Evolutionary conservation across 208 protist species (phyloP).

Genomic region (Leishmania tarentolae): DNA sequence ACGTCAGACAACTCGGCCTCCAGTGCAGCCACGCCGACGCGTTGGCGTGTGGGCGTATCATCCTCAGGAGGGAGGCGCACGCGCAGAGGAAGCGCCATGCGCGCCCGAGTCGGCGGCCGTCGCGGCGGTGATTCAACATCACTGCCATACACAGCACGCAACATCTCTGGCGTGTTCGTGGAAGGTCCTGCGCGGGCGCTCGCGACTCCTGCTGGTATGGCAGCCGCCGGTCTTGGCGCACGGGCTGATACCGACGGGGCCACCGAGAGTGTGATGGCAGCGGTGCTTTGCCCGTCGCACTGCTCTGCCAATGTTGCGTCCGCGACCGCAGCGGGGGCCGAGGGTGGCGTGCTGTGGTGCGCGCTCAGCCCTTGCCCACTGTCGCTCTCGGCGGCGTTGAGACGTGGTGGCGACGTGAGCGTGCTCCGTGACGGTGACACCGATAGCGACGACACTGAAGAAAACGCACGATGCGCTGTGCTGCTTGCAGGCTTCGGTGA

Average conservation of each 20-base stretch:
- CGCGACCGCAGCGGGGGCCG: not conserved
- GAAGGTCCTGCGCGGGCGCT: not conserved
- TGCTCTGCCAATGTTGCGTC: not conserved
- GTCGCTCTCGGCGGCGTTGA: not conserved
- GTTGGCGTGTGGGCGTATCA: not conserved
- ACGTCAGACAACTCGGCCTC: slow-evolving; percentile 8
- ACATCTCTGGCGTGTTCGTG: not conserved
- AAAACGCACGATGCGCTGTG: not conserved
- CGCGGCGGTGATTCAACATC: not conserved
- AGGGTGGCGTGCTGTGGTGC: not conserved
- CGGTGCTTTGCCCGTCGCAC: not conserved
- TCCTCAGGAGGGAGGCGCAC: slow-evolving; percentile 26
- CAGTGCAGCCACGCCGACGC: not conserved
- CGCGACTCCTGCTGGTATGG: not conserved
- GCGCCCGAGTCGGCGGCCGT: not conserved
- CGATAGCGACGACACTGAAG: not conserved
- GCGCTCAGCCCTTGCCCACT: not conserved
- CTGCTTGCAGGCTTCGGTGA: not conserved
- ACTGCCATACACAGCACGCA: slow-evolving; percentile 23
- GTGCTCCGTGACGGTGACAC: not conserved
- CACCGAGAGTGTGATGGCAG: not conserved
- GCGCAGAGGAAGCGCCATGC: slow-evolving; percentile 28
- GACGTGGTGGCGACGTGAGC: not conserved
- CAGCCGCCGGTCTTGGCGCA: not conserved
- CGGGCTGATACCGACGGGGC: not conserved